These are phyloP conservation scores for Akebia trifoliata DNA, from an alignment of 164 flowering plant species.

Conservation along the genomic window DNA sequence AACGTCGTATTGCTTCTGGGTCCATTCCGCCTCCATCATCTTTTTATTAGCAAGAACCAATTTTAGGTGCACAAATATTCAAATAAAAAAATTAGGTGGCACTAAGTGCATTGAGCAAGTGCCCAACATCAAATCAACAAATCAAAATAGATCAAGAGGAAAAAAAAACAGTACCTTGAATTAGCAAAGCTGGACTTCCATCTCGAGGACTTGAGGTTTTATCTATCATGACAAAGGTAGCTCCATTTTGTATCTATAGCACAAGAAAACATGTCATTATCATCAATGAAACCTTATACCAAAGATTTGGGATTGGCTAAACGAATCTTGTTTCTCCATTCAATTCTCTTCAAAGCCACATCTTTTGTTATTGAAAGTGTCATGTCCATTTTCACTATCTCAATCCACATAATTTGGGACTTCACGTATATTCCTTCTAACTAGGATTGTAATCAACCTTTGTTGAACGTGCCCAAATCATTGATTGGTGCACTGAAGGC, in stretches of 20 bases:
- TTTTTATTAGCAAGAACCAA: constrained; percentile 19
- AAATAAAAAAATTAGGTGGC: too few relatives aligned
- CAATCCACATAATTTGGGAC: too few relatives aligned
- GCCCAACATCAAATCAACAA: constrained; percentile 5
- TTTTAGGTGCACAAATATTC: neutral
- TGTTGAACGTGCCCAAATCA: too few relatives aligned
- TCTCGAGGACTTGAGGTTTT: constrained; percentile 65
- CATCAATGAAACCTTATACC: too few relatives aligned
- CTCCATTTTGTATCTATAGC: constrained; percentile 81
- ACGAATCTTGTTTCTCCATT: too few relatives aligned
- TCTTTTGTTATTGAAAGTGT: too few relatives aligned
- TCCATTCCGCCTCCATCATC: constrained; percentile 99
- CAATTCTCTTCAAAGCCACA: too few relatives aligned
- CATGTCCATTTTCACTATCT: too few relatives aligned
- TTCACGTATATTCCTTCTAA: too few relatives aligned
- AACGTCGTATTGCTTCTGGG: constrained; percentile 72
- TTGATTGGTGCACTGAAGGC: too few relatives aligned
- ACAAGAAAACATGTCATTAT: constrained; percentile 3
- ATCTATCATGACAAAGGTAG: constrained; percentile 80
- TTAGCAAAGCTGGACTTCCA: constrained; percentile 70
- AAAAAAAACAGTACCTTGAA: constrained; percentile 55
- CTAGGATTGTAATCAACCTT: too few relatives aligned
- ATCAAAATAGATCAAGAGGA: neutral
- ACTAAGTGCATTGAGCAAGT: neutral
- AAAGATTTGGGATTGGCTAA: too few relatives aligned